Evolutionary conservation across 2,329 filamentous ascomycete genomes (phyloP).

Genomic region (Daldinia eschscholtzii): DNA sequence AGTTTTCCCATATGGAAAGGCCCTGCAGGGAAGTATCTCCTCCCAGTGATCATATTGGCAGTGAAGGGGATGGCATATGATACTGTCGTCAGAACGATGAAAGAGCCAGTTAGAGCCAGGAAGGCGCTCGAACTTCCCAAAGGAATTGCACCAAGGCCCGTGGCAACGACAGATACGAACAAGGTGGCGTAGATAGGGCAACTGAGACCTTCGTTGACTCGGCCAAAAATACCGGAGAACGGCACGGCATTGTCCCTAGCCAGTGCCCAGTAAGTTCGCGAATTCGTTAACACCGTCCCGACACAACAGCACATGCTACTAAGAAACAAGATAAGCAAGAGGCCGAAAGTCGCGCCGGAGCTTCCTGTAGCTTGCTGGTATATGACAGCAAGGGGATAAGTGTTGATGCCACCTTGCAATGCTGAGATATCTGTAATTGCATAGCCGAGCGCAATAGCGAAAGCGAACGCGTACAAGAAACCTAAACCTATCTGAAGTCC

Average conservation of each 20-base stretch:
- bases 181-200: slow-evolving; percentile 71
- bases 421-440: slow-evolving; percentile 67
- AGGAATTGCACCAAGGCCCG: slow-evolving; percentile 68
- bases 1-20: slow-evolving; percentile 66
- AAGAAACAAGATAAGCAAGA: slow-evolving; percentile 69
- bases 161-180: slow-evolving; percentile 64
- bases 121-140: slow-evolving; percentile 68
- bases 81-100: slow-evolving; percentile 67
- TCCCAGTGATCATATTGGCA: slow-evolving; percentile 65
- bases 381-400: slow-evolving; percentile 73
- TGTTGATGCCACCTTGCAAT: slow-evolving; percentile 63
- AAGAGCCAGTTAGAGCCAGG: slow-evolving; percentile 68
- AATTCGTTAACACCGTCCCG: slow-evolving; percentile 64
- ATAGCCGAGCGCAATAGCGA: slow-evolving; percentile 66
- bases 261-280: slow-evolving; percentile 63
- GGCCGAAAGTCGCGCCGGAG: slow-evolving; percentile 65
- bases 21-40: slow-evolving; percentile 64
- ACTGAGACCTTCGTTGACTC: slow-evolving; percentile 65
- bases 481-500: slow-evolving; percentile 62
- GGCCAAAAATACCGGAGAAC: slow-evolving; percentile 64
- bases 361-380: slow-evolving; percentile 69
- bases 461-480: slow-evolving; percentile 63
- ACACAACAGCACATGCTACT: slow-evolving; percentile 63
- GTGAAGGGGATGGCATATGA: slow-evolving; percentile 64
- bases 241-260: slow-evolving; percentile 73